Percentiles rank a stretch among this genome's conserved stretches.
Conservation (phyloP, 2,329 filamentous ascomycete species). For the Beauveria varroae region DNA sequence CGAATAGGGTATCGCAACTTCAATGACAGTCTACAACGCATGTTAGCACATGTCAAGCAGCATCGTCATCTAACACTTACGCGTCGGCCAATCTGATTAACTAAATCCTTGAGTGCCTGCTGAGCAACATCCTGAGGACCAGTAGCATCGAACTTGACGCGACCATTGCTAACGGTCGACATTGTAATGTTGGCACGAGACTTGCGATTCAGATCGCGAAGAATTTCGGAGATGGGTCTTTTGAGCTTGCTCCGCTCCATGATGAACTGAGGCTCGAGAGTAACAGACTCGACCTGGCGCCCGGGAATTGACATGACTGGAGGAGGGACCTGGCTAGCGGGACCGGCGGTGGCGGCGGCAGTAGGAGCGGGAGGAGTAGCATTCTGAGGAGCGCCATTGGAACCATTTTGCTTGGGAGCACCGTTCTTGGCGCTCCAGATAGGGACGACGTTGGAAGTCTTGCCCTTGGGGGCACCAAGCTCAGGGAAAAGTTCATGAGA, state of each 20-base stretch:
- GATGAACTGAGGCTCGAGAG: constrained; percentile 68
- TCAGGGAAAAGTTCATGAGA: constrained; percentile 94
- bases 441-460: constrained; percentile 58
- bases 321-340: constrained; percentile 28
- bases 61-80: neutral
- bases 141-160: constrained; percentile 74
- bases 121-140: constrained; percentile 79
- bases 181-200: constrained; percentile 82
- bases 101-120: constrained; percentile 82
- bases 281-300: constrained; percentile 69
- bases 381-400: constrained; percentile 45
- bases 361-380: constrained; percentile 57
- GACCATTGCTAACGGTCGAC: constrained; percentile 62
- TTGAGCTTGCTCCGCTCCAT: constrained; percentile 70
- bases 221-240: constrained; percentile 74
- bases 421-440: constrained; percentile 71
- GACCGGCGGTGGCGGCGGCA: constrained; percentile 34
- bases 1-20: constrained; percentile 74
- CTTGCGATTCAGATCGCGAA: constrained; percentile 87
- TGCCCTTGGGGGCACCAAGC: constrained; percentile 63
- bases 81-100: constrained; percentile 72
- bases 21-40: constrained; percentile 43
- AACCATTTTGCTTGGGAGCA: constrained; percentile 46
- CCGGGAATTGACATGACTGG: constrained; percentile 70
- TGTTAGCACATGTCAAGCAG: constrained; percentile 15